Conservation (phyloP, 2,329 filamentous ascomycete species). For the Ilyonectria mors-panacis region DNA sequence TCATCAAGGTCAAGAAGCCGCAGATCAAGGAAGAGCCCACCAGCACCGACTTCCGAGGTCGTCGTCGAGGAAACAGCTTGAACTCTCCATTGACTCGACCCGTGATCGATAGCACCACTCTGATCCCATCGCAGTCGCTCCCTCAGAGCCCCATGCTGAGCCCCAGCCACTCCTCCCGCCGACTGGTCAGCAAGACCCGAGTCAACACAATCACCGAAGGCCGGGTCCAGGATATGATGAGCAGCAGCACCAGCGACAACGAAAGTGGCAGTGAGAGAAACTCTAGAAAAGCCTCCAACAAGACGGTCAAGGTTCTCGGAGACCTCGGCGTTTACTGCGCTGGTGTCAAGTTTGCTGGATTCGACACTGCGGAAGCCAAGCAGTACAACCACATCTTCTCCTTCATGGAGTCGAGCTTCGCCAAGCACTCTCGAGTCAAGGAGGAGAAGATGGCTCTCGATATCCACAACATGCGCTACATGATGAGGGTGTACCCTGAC, state of each 20-base stretch:
- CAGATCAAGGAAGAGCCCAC: constrained; percentile 59
- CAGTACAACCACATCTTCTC: constrained; percentile 96
- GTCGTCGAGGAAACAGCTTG: constrained; percentile 77
- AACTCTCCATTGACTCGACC: constrained; percentile 76
- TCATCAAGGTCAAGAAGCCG: constrained; percentile 95
- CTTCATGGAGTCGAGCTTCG: constrained; percentile 91
- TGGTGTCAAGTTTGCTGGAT: constrained; percentile 86
- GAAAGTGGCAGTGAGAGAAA: constrained; percentile 77
- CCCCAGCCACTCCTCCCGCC: constrained; percentile 67
- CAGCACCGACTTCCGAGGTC: constrained; percentile 56
- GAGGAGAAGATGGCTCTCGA: constrained; percentile 85
- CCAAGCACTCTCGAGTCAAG: constrained; percentile 81
- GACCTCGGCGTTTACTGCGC: constrained; percentile 85
- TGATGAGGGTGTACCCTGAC: constrained; percentile 96
- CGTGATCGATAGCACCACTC: constrained; percentile 67
- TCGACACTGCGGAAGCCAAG: constrained; percentile 83
- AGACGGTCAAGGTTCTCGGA: constrained; percentile 87
- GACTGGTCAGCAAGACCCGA: constrained; percentile 64
- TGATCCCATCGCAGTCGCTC: constrained; percentile 66
- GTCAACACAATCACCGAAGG: constrained; percentile 73
- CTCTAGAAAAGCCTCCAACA: constrained; percentile 78
- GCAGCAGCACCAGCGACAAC: constrained; percentile 83
- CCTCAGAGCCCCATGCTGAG: constrained; percentile 69
- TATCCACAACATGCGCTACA: constrained; percentile 89
- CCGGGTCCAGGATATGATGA: constrained; percentile 67